Evolutionary conservation across 2,329 filamentous ascomycete species (phyloP).

Genomic region (Neonectria hederae): DNA sequence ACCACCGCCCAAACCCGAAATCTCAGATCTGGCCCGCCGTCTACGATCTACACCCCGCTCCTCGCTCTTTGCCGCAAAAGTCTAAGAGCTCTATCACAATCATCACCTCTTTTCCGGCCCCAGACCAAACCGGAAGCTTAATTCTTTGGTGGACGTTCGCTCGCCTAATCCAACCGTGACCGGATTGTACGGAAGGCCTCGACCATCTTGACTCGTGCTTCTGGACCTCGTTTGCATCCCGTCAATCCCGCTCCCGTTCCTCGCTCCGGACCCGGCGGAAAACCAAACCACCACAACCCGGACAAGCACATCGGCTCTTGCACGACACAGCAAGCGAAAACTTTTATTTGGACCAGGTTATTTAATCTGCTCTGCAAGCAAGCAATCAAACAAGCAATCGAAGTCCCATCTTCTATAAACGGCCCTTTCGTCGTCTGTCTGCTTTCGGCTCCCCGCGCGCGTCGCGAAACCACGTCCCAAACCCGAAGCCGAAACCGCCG

Average conservation of each 20-base stretch:
- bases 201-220: constrained; percentile 28
- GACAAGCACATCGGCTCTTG: constrained; percentile 10
- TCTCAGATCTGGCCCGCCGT: neutral
- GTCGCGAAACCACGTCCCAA: constrained; percentile 20
- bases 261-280: constrained; percentile 20
- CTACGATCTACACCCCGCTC: constrained; percentile 8
- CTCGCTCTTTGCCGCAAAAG: constrained; percentile 5
- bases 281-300: neutral
- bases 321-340: constrained; percentile 21
- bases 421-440: neutral
- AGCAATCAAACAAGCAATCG: neutral
- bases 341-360: neutral
- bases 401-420: constrained; percentile 1
- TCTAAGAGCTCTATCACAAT: constrained; percentile 4
- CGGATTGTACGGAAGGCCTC: constrained; percentile 29
- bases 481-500: constrained; percentile 21
- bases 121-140: constrained; percentile 20
- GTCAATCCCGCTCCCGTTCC: neutral
- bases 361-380: constrained; percentile 3
- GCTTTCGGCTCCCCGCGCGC: constrained; percentile 10
- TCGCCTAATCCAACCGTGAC: constrained; percentile 4
- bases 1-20: neutral
- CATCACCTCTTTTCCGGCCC: constrained; percentile 7
- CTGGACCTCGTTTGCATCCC: constrained; percentile 11
- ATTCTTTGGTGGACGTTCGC: neutral